Evolutionary conservation across 345 rosid species (phyloP), one percentile per base, ranked within the genome.

Genomic region (Bruguiera parviflora): DNA sequence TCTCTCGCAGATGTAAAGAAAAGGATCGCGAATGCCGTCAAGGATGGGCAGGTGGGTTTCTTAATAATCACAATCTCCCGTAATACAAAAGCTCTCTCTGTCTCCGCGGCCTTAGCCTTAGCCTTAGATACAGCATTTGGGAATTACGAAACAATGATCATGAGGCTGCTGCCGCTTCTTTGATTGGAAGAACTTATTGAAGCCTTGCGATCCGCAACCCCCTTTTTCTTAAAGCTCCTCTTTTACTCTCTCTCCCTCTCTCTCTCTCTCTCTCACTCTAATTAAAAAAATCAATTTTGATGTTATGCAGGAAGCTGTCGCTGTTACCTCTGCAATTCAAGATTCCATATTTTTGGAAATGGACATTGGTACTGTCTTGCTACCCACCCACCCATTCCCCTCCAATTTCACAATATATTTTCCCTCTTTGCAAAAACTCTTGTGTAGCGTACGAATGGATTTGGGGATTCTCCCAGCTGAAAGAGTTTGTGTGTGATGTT

Each of bases 271-370:
- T 66, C 18, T 11, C 21, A n/a, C 0, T 13, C 20, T 47, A 20
- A 6, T 31, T 68, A 52, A 37, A 5, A 22, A 21, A 3, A 21
- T 51, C 28, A 4, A 53, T 3, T 24, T 46, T 10, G 15, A 43
- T 25, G 31, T 58, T 28, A 22, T 71, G 79, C 77, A 90, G 96
- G 97, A 92, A 84, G 89, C 97, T 65, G 96, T 89, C 68, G 92
- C 87, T 20, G 85, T 88, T 24, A 90, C 98, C 60, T 87, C 91
- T 15, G 85, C 84, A 28, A 82, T 90, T 29, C 92, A 89, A 79
- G 87, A 93, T 65, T 89, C 78, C 67, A 84, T 90, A 47, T 84
- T 89, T 74, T 81, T 80, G 85, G 92, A 90, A 84, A 90, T 87
- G 92, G 89, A 89, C 53, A 79, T 87, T 70, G 96, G 96, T 93